phyloP scores from a whole-genome alignment of 495 filamentous ascomycete species.

The Aspergillus egyptiacus region DNA sequence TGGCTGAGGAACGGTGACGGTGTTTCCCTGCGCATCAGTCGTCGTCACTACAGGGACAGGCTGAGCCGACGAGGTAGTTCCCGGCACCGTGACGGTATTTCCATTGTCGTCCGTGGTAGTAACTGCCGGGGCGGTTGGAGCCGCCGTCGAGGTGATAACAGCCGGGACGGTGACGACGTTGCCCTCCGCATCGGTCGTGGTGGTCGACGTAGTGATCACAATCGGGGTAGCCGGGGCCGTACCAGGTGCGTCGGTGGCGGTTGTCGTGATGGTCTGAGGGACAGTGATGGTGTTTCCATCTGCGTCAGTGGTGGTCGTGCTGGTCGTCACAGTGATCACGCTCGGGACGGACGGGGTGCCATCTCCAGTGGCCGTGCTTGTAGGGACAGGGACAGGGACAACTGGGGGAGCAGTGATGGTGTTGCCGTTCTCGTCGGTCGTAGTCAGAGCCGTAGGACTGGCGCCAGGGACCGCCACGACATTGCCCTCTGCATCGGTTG shows the following conservation, averaged over 20 bases:
- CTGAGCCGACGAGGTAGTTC: background rate
- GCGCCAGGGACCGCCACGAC: background rate
- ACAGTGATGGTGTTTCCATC: background rate
- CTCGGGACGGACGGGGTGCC: too few species aligned
- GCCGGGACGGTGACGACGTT: background rate
- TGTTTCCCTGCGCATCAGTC: background rate
- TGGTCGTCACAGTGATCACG: too few species aligned
- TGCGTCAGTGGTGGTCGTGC: background rate
- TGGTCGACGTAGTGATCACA: background rate
- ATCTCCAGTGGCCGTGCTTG: background rate
- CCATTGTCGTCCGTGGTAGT: background rate
- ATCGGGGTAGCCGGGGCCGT: background rate
- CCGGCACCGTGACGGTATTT: background rate
- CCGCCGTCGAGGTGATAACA: background rate
- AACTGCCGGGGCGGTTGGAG: background rate
- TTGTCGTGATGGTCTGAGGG: background rate
- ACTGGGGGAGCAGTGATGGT: background rate
- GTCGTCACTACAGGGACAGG: background rate
- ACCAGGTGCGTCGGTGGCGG: background rate
- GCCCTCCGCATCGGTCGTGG: background rate
- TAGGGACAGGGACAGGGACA: too few species aligned
- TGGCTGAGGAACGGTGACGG: background rate
- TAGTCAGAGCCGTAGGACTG: background rate
- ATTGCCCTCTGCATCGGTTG: background rate
- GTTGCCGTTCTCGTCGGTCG: background rate